These are phyloP conservation scores for Endocladia muricata DNA, from an alignment of 31 red algal genomes.

Conservation along the genomic window DNA sequence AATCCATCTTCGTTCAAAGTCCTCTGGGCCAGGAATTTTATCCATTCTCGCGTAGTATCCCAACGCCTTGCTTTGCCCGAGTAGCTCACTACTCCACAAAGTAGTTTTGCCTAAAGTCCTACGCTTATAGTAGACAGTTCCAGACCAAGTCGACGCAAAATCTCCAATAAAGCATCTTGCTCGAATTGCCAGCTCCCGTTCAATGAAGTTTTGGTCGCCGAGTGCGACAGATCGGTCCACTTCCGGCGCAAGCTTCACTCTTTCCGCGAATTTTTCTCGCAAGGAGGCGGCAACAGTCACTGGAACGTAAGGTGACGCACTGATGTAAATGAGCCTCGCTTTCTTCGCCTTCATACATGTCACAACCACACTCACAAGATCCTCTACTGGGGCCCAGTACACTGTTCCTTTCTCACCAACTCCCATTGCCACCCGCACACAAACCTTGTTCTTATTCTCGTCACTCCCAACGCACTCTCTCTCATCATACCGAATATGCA, in stretches of 20 bases:
- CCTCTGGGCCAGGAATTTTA: not conserved
- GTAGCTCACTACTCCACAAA: slow-evolving; percentile 13
- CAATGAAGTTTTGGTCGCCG: slow-evolving; percentile 26
- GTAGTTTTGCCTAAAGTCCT: slow-evolving; percentile 21
- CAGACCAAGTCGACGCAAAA: slow-evolving; percentile 42
- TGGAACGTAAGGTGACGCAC: slow-evolving; percentile 28
- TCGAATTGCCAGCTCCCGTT: slow-evolving; percentile 30
- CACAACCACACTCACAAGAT: slow-evolving; percentile 6
- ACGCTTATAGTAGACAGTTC: slow-evolving; percentile 40
- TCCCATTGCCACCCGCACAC: slow-evolving; percentile 7
- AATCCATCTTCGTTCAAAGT: not conserved
- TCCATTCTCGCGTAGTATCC: slow-evolving; percentile 5
- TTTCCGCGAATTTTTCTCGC: not conserved
- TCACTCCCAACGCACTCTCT: not conserved
- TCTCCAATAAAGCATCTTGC: slow-evolving; percentile 36
- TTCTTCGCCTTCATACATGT: slow-evolving; percentile 4
- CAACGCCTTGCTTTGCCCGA: not conserved
- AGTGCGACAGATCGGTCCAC: not conserved
- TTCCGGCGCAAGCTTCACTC: not conserved
- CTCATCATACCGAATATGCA: slow-evolving; percentile 42
- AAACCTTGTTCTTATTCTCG: slow-evolving; percentile 11
- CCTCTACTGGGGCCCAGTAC: not conserved
- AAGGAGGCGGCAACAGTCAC: not conserved
- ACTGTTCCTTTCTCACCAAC: not conserved
- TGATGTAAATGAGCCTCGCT: slow-evolving; percentile 16